Conservation (phyloP, 2,329 filamentous ascomycete species). For the Colletotrichum acutatum region DNA sequence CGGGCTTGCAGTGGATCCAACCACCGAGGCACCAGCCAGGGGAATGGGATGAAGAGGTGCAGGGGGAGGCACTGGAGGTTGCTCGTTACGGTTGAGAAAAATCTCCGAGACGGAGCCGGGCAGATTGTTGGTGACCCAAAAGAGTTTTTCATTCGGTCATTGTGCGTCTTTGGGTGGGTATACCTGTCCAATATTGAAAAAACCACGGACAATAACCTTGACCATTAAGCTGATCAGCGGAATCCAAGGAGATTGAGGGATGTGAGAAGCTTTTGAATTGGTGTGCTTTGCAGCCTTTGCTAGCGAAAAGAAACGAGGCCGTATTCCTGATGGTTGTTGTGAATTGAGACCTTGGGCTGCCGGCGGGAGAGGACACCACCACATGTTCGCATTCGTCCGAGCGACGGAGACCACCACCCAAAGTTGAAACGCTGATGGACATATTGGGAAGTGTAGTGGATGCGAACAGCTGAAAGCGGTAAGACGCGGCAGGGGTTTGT, state of each 20-base stretch:
- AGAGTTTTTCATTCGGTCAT: constrained; percentile 28
- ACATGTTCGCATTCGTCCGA: constrained; percentile 17
- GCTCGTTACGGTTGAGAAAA: constrained; percentile 28
- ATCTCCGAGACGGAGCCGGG: constrained; percentile 32
- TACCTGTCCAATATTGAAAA: background rate
- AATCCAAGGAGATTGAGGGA: too few relatives aligned
- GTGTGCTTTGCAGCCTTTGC: too few relatives aligned
- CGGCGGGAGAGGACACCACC: background rate
- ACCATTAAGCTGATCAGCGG: background rate
- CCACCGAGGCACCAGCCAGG: constrained; percentile 16
- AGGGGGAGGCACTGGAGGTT: constrained; percentile 5
- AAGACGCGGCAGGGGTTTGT: constrained; percentile 22
- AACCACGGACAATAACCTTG: background rate
- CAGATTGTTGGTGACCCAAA: constrained; percentile 19
- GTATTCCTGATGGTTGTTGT: background rate
- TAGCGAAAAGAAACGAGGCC: background rate
- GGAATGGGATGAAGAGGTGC: constrained; percentile 24
- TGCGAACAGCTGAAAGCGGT: constrained; percentile 19
- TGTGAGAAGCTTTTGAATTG: background rate
- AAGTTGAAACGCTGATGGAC: constrained; percentile 26
- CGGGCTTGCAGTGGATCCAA: constrained; percentile 16
- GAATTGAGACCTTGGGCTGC: background rate
- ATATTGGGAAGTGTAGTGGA: constrained; percentile 25
- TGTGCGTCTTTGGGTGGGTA: constrained; percentile 10
- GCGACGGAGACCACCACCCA: constrained; percentile 10